phyloP scores from a whole-genome alignment of 2,329 filamentous ascomycete species.

The Cordyceps farinosa region DNA sequence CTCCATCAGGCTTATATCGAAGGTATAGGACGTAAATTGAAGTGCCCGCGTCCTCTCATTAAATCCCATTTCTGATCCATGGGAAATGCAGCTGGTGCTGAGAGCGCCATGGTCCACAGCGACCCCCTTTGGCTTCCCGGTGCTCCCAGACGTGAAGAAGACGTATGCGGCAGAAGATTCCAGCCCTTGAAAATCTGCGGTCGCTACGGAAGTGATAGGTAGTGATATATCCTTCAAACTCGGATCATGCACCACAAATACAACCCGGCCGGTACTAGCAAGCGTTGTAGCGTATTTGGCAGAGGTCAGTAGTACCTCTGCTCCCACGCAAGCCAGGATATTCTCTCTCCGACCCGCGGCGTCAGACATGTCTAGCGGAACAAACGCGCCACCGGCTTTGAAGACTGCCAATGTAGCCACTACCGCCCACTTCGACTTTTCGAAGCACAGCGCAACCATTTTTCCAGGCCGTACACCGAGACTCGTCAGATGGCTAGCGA shows the following conservation, averaged over 20 bases:
- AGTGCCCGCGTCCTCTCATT: slow-evolving; percentile 47
- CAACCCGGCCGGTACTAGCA: neutral
- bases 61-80: slow-evolving; percentile 46
- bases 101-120: slow-evolving; percentile 46
- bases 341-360: neutral
- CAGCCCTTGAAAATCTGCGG: neutral
- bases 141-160: slow-evolving; percentile 29
- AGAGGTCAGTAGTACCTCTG: neutral
- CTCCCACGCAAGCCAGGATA: neutral
- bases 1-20: slow-evolving; percentile 45
- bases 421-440: slow-evolving; percentile 29
- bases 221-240: neutral
- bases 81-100: slow-evolving; percentile 46
- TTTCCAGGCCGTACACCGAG: slow-evolving; percentile 27
- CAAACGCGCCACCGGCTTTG: slow-evolving; percentile 48
- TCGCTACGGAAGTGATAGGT: neutral
- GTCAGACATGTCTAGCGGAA: slow-evolving; percentile 32
- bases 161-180: slow-evolving; percentile 23
- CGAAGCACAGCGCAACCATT: slow-evolving; percentile 28
- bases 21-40: slow-evolving; percentile 49
- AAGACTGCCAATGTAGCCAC: slow-evolving; percentile 28
- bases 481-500: neutral
- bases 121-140: slow-evolving; percentile 29
- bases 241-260: neutral
- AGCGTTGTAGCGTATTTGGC: neutral